Base-by-base conservation (phyloP, 78 protist genomes). In the Dictyostelium firmibasis region DNA sequence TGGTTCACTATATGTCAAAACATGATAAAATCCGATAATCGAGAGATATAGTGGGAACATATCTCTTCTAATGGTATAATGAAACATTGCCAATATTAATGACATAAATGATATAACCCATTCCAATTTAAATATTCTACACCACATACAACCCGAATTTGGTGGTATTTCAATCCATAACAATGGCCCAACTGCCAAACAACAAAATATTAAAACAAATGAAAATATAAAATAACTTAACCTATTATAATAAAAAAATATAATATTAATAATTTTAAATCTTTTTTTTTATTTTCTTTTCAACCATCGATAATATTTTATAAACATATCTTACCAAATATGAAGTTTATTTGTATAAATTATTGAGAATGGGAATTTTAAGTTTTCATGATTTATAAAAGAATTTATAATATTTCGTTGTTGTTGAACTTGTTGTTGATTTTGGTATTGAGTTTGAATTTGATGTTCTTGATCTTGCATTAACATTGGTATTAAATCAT, bases 131-230 rank as follows among this genome's bases (percentile, higher is more conserved):
- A 88, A 47, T 29, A 88, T 50, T 60, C 60, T 79, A 47, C 93
- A 88, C 93, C 93, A 88, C 9, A 75, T 75, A 31, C 93, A 88
- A 6, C 93, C 93, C 1, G 85, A 18, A 27, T 50, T 23, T 29
- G 50, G 60, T 20, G 92, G 36, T 38, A 86, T 23, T 23, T 76
- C 82, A 33, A 79, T 31, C 85, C 85, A 88, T 3, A 88, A 23
- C 20, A 88, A 53, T 41, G 93, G 93, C 41, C 93, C 93, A 88
- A 88, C 93, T 2, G 86, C 43, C 18, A 88, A 78, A 78, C 93
- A 78, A 79, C 83, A 88, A 67, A 88, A 88, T 23, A 77, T 9
- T 29, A 88, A 38, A 27, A 79, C 67, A 64, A 88, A 38, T 11
- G 53, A 2, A 78, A 88, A 88, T 27, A 88, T 35, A 31, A 60